Conservation (phyloP, 2,329 filamentous ascomycete genomes). For the Domatiomyces globalis region DNA sequence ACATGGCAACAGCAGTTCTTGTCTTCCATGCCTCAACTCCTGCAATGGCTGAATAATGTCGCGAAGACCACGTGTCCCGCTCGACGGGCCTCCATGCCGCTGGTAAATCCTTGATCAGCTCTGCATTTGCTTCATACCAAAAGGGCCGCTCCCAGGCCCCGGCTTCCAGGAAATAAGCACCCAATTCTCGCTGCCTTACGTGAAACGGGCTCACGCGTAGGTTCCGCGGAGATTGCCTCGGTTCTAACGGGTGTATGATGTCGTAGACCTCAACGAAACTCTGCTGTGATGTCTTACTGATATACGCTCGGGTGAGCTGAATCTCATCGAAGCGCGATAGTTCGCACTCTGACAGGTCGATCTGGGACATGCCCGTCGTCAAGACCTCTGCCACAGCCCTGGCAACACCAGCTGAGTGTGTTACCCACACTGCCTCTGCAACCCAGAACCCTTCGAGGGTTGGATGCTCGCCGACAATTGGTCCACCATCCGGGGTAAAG, state of each 20-base stretch:
- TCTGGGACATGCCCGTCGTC: constrained; percentile 40
- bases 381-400: constrained; percentile 46
- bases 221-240: constrained; percentile 42
- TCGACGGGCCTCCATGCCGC: constrained; percentile 40
- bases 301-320: constrained; percentile 41
- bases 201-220: constrained; percentile 47
- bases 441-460: constrained; percentile 48
- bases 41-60: constrained; percentile 44
- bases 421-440: constrained; percentile 54
- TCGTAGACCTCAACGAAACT: constrained; percentile 54
- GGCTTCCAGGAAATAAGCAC: constrained; percentile 43
- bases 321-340: constrained; percentile 48
- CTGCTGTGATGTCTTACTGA: constrained; percentile 45
- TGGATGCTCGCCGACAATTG: constrained; percentile 45
- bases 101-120: constrained; percentile 39
- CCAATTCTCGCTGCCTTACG: constrained; percentile 37
- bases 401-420: constrained; percentile 50
- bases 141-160: constrained; percentile 48
- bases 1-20: constrained; percentile 47
- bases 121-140: constrained; percentile 46
- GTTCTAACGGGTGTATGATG: constrained; percentile 47
- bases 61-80: constrained; percentile 45
- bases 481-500: constrained; percentile 50
- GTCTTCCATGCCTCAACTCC: constrained; percentile 53
- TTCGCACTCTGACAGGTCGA: constrained; percentile 47